Evolutionary conservation across 352 stramenopile species (phyloP).

Genomic region (Globisporangium nunn): DNA sequence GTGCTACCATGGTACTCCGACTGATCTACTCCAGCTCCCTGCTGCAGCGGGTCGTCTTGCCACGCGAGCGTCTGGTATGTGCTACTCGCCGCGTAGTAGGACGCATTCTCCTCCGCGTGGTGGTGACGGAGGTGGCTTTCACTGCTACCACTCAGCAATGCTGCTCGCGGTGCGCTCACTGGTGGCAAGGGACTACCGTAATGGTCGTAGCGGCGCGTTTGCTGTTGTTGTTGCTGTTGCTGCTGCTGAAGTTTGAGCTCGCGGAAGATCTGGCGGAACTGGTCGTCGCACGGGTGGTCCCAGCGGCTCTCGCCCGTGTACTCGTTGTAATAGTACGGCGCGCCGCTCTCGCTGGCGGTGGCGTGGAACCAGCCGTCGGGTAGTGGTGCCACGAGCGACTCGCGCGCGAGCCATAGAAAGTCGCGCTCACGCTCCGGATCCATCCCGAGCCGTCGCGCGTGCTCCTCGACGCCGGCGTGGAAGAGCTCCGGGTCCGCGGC

Average conservation of each 20-base stretch:
- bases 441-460: slow-evolving; percentile 62
- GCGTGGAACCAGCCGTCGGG: slow-evolving; percentile 64
- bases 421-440: slow-evolving; percentile 44
- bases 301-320: slow-evolving; percentile 69
- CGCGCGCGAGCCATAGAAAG: slow-evolving; percentile 65
- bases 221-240: slow-evolving; percentile 15
- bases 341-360: slow-evolving; percentile 43
- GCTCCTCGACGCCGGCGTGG: slow-evolving; percentile 64
- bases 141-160: too few relatives aligned
- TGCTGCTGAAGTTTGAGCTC: slow-evolving; percentile 30
- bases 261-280: slow-evolving; percentile 50
- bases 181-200: neutral
- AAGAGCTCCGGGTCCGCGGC: slow-evolving; percentile 60
- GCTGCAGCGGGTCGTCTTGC: slow-evolving; percentile 7
- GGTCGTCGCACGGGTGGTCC: slow-evolving; percentile 73
- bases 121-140: too few relatives aligned
- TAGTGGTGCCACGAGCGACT: slow-evolving; percentile 69
- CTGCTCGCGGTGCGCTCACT: neutral
- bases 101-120: slow-evolving; percentile 2
- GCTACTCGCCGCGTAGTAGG: slow-evolving; percentile 5
- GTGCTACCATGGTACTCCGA: slow-evolving; percentile 1
- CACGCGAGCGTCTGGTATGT: slow-evolving; percentile 3
- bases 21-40: neutral
- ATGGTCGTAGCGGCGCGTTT: slow-evolving; percentile 8
- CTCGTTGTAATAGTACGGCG: slow-evolving; percentile 82